Base-by-base conservation (phyloP, 768 basidiomycete species). In the Boletus coccyginus region DNA sequence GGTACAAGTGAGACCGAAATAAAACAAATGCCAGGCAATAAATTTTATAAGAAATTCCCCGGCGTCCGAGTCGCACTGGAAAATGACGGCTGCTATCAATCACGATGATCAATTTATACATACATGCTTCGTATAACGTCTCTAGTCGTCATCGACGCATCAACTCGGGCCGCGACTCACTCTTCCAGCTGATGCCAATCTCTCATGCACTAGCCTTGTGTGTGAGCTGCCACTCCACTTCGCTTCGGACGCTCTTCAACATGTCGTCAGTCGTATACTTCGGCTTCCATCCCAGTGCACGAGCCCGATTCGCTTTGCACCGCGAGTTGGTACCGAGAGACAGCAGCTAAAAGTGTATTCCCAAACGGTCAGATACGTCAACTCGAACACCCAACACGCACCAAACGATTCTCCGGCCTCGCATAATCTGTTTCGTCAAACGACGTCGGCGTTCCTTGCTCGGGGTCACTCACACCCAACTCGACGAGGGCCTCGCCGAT, bases 341-440 rank as follows among this genome's bases (percentile, higher is more conserved):
- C 11, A 5, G 0, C 17, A 62, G 31, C 64, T 64, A 40, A 10
- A 17, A 9, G 27, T 27, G 5, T 27, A 27, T 27, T 7, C 7
- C 32, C 6, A 16, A n/a, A 7, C 33, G 7, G 24, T 46, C 16
- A 52, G 53, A 27, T 1, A 27, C 32, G 13, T 31, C 21, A n/a
- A n/a, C n/a, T n/a, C n/a, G n/a, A 3, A 21, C 31, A 7, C 24
- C 7, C 7, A 1, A 5, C 12, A 49, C 54, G 27, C 19, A 58
- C 49, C 7, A 1, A 14, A 43, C 19, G 9, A 16, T 59, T 43
- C 45, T n/a, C 45, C 0, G 49, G 50, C 16, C 36, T 31, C 3
- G 27, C 33, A 16, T 56, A 49, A 12, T 66, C 64, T 13, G 33
- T 31, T 38, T 52, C 56, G 13, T 76, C 77, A 59, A 83, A 83